Evolutionary conservation across 768 basidiomycete genomes (phyloP).

Genomic region (Termitomyces sp.): DNA sequence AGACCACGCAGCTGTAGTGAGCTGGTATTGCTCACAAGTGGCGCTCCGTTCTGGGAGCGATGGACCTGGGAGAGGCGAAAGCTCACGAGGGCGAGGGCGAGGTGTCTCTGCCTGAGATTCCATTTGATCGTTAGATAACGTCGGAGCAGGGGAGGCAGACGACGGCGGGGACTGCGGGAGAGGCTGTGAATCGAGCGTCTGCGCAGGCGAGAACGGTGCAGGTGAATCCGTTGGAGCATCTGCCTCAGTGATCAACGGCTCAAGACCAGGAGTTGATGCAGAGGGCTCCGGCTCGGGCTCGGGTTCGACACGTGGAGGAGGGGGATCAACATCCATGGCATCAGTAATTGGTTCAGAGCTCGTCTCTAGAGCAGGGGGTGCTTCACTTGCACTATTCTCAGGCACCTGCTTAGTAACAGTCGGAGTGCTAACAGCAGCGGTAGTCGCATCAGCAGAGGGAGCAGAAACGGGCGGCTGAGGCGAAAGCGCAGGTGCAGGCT

Average conservation of each 20-base stretch:
- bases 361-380: not conserved
- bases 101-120: not conserved
- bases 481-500: not conserved
- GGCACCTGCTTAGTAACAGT: not conserved
- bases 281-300: not conserved
- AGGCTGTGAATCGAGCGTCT: not conserved
- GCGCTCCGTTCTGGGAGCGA: not conserved
- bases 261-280: not conserved
- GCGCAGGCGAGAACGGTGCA: not conserved
- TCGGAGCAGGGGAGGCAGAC: not conserved
- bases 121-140: not conserved
- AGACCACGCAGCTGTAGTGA: slow-evolving; percentile 14
- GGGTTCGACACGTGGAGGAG: not conserved
- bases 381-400: not conserved
- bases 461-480: not conserved
- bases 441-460: not conserved
- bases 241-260: not conserved
- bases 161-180: not conserved
- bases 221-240: not conserved
- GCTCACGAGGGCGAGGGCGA: not conserved
- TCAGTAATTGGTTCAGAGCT: not conserved
- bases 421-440: not conserved
- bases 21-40: slow-evolving; percentile 9
- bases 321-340: not conserved
- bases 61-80: no score